Base-by-base conservation (phyloP, 2,329 filamentous ascomycete species). In the Aspergillus aculeatus region DNA sequence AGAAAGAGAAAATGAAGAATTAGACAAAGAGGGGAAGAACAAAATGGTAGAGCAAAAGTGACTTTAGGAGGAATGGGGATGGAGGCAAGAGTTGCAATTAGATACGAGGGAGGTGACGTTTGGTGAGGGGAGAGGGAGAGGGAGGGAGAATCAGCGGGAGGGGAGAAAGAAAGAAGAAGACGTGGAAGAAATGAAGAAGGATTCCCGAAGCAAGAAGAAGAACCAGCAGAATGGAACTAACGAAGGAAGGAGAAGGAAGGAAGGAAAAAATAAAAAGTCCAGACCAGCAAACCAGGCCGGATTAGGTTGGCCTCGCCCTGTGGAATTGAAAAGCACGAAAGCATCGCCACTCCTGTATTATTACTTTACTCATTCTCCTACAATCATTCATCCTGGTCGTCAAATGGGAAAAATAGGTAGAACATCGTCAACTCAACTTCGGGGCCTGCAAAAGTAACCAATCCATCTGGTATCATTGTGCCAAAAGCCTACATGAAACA, bases 381-480 rank as follows among this genome's bases (percentile, higher is more conserved):
- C 5, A n/a, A 6, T 44, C n/a, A 19, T 16, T 16, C 38, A 3
- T 19, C 38, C 38, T n/a, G 4, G 14, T 1, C 6, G 2, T 6
- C 6, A 19, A n/a, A 9, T 7, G 38, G 38, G 47, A 41, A 49
- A 31, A 54, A 41, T 41, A 31, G 41, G 21, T 19, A 53, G 21
- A 53, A 60, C 58, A 50, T 47, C 58, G 48, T 47, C 54, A 60
- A 50, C 59, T 62, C 58, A 68, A 61, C 59, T 60, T 66, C 56
- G 58, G 56, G 47, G 54, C 57, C 57, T 63, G 57, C 57, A 63
- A 68, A 16, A 44, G 64, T 50, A 65, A 60, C 60, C 62, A 63
- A 66, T 60, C 56, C 61, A 57, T 65, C 61, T 69, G 68, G 68
- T 69, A 70, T 70, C 68, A 70, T 68, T 63, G 63, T 59, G 59